Base-by-base conservation (phyloP, 345 rosid genomes). In the Salix suchowensis region DNA sequence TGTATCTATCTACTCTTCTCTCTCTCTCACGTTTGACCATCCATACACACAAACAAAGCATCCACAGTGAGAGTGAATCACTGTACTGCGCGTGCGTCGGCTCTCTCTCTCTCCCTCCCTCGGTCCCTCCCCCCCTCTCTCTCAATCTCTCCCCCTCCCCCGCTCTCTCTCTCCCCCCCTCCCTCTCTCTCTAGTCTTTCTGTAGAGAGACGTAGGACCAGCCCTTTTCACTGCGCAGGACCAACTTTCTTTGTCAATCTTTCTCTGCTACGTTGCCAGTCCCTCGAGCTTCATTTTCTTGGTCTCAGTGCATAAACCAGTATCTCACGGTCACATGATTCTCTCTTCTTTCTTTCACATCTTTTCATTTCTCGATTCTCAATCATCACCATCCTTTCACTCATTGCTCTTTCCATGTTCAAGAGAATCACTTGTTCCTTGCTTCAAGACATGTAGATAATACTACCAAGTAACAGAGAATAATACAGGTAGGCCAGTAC, bases 391-490 rank as follows among this genome's bases (percentile, higher is more conserved):
- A 68, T 64, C 72, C 74, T n/a, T n/a, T 70, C 62, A 7, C 26
- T 37, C 39, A n/a, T 21, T 12, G 12, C 16, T 73, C 54, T 69
- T 65, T 36, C 60, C 21, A 58, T 71, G 67, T 40, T 34, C 6
- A 62, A 71, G 32, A 73, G 82, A 81, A 81, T 82, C 84, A 70
- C 74, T 74, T 70, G 52, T 30, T 62, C 78, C 67, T 73, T 76
- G 76, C 80, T 65, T 83, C 61, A 75, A 77, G 82, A 83, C 85
- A 81, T 81, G 81, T 71, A 71, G 40, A 42, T n/a, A 23, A 42
- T 7, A 58, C 67, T 65, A 14, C 4, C 16, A 36, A 1, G 62
- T n/a, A 58, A n/a, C 62, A n/a, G 62, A n/a, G 62, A 58, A 58
- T 58, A n/a, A 11, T 58, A 23, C 62, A n/a, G 62, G 28, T n/a